Evolutionary conservation across 1,284 basidiomycete genomes (phyloP), one percentile per base, ranked within the genome.

Genomic region (Boletus semigastroideus): DNA sequence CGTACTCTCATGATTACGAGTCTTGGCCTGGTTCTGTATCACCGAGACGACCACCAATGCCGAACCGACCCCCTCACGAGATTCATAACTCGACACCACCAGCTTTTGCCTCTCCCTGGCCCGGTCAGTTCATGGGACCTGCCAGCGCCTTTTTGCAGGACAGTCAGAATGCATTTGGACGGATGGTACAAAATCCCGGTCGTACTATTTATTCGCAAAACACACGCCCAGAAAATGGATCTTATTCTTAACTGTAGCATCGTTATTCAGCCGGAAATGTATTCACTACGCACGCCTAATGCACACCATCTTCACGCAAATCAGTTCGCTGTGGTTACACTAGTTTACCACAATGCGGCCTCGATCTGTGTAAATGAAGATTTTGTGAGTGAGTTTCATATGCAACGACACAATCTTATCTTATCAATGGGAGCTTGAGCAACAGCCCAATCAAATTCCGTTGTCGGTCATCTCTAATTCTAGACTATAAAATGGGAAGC

Each of bases 181-280:
- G 68, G 52, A 56, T 65, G 33, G 63, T 58, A 48, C 73, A 75
- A 60, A 78, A 79, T 54, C 72, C 76, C 4, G 80, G 80, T 48
- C 78, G 80, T 59, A 82, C 80, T 30, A 81, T 83, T 57, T 82
- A 82, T 63, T 78, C 80, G 34, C 79, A 79, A 55, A 71, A 73
- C 44, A 66, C 72, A 40, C 71, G 56, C 41, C 49, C 58, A 31
- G 66, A 72, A 54, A 69, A 63, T 19, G 65, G 66, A 27, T 54
- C 65, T 40, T 69, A 61, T 46, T 57, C 62, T 52, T 68, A 57
- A 49, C 43, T 49, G 42, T 46, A 50, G 16, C 48, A 30, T 44
- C 37, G n/a, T 53, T 42, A 48, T 50, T 42, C 52, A 45, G 27
- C 39, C 38, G 16, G 51, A 53, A n/a, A 54, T 67, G 60, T 64